Percentiles rank a stretch among this genome's conserved stretches.
These are phyloP conservation scores for Solanum hybrid DNA, from an alignment of 305 asterid species.

Conservation along the genomic window DNA sequence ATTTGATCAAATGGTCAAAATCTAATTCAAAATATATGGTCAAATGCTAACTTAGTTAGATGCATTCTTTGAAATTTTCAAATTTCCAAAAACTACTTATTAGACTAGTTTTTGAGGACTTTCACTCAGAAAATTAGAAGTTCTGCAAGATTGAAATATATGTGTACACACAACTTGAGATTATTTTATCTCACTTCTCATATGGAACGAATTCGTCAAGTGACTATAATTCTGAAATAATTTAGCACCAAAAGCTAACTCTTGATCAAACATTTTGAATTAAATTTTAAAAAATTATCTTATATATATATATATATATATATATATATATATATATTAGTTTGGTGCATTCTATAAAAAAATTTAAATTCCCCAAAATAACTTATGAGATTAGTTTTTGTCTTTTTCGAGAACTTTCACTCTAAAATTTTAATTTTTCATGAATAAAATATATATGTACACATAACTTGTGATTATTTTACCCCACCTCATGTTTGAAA, in stretches of 20 bases:
- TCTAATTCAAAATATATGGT: background rate
- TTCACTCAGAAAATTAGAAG: too few species aligned
- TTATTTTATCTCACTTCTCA: background rate
- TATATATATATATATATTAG: background rate
- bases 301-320: too few species aligned
- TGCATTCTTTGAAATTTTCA: background rate
- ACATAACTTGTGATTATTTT: background rate
- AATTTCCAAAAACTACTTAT: too few species aligned
- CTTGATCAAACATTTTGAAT: background rate
- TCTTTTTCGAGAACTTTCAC: background rate
- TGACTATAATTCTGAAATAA: background rate
- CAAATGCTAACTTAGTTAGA: background rate
- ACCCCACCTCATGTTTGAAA: rapidly evolving
- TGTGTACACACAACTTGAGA: background rate
- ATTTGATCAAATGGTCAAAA: too few species aligned
- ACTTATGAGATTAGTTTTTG: background rate
- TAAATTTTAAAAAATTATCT: too few species aligned
- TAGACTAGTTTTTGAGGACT: background rate
- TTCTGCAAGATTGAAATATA: background rate
- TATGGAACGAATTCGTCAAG: background rate
- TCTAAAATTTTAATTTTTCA: background rate
- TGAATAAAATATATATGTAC: too few species aligned
- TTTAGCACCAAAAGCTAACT: background rate
- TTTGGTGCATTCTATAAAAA: background rate
- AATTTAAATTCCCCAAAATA: too few species aligned